These are phyloP conservation scores for Verticillium nubilum DNA, from an alignment of 2,329 filamentous ascomycete species.

Conservation along the genomic window DNA sequence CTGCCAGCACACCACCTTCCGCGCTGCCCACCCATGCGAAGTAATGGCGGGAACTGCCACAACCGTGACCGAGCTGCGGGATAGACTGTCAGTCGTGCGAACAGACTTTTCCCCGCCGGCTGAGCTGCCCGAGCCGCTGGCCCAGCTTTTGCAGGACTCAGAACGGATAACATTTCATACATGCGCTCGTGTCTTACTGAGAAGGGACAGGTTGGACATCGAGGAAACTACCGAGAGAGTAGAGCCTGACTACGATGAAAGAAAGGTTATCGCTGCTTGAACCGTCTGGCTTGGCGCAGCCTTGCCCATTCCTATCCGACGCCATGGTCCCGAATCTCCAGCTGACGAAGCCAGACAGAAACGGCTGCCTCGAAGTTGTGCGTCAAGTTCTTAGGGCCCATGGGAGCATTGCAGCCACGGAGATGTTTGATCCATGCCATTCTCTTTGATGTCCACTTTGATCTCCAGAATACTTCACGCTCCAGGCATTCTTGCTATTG, in stretches of 20 bases:
- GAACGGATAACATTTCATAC: too few relatives aligned
- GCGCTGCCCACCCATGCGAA: not conserved
- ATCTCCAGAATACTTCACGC: not conserved
- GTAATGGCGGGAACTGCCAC: not conserved
- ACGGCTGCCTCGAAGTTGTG: not conserved
- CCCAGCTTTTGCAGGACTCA: not conserved
- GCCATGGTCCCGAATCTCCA: not conserved
- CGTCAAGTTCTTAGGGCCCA: not conserved
- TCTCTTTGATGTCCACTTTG: not conserved
- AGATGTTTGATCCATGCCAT: not conserved
- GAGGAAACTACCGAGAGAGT: not conserved
- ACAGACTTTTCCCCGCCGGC: not conserved
- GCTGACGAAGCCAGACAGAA: not conserved
- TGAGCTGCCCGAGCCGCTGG: not conserved
- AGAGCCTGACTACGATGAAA: not conserved
- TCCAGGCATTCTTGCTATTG: not conserved
- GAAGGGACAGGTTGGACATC: not conserved
- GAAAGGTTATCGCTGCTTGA: not conserved
- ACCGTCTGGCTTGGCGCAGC: not conserved
- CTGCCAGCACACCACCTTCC: conserved; percentile 9
- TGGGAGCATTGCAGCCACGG: not conserved
- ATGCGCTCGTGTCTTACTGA: too few relatives aligned
- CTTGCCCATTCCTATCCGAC: not conserved
- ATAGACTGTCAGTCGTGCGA: not conserved
- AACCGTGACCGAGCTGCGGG: not conserved